Evolutionary conservation across 805 yeast genomes (phyloP).

Genomic region (Wickerhamomyces strasburgensis): DNA sequence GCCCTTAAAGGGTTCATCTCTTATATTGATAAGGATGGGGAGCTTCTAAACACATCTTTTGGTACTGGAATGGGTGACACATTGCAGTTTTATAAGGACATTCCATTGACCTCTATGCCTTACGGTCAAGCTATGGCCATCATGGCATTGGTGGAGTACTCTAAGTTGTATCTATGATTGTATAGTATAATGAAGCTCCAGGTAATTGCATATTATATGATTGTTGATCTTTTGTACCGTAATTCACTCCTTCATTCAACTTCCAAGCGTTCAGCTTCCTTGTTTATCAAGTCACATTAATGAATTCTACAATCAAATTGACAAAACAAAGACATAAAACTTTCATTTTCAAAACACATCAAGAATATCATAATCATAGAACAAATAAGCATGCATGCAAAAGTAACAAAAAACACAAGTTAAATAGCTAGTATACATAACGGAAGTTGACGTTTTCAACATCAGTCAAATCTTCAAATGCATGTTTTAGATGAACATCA

Average conservation of each 20-base stretch:
- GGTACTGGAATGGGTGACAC: constrained; percentile 14
- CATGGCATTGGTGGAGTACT: constrained; percentile 12
- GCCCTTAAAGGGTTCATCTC: constrained; percentile 12
- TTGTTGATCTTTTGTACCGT: no score
- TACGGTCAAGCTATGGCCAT: constrained; percentile 15
- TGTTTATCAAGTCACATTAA: no score
- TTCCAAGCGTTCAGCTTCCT: no score
- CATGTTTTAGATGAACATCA: constrained; percentile 23
- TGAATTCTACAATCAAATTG: no score
- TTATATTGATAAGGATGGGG: constrained; percentile 11
- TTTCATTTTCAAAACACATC: no score
- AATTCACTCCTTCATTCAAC: no score
- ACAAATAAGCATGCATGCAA: no score
- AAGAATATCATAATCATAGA: no score
- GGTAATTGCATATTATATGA: not conserved
- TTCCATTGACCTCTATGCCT: constrained; percentile 14
- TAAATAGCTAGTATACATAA: constrained; percentile 12
- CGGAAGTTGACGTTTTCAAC: constrained; percentile 28
- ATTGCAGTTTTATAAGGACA: constrained; percentile 11
- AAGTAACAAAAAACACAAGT: not conserved
- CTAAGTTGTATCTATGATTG: constrained; percentile 7
- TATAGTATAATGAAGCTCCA: not conserved
- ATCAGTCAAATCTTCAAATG: constrained; percentile 43
- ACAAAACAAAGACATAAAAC: no score
- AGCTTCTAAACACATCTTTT: constrained; percentile 10